These are phyloP conservation scores for Candida bentonensis DNA, from an alignment of 805 yeast species.

Conservation along the genomic window DNA sequence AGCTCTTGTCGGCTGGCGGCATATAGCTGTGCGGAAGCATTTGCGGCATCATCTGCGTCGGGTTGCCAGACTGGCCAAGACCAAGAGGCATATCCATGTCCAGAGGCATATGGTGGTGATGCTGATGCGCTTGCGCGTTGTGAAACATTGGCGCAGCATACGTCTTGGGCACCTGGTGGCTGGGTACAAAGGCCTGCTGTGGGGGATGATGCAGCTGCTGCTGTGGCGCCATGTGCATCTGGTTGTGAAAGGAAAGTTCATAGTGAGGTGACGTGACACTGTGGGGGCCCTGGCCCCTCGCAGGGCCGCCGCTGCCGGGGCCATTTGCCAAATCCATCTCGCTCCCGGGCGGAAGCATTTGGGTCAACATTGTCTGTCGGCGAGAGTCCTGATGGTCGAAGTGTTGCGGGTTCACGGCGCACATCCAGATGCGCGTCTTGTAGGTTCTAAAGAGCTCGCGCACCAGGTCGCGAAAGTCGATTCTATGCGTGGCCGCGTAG, in stretches of 20 bases:
- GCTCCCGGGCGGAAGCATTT: not conserved
- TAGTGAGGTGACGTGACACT: too few species aligned
- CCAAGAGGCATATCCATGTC: not conserved
- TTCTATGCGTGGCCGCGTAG: constrained; percentile 47
- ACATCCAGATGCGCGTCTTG: constrained; percentile 82
- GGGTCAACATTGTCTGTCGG: not conserved
- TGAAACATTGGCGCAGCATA: too few species aligned
- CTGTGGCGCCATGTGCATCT: too few species aligned
- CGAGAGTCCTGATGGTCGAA: constrained; percentile 1
- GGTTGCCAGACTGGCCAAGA: not conserved
- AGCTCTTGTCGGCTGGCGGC: not conserved
- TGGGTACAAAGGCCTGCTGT: not conserved
- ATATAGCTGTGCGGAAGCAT: not conserved
- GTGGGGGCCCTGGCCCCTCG: too few species aligned
- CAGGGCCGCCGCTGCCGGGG: too few species aligned
- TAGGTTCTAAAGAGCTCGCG: constrained; percentile 60
- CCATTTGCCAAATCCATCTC: too few species aligned
- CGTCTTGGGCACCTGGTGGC: not conserved
- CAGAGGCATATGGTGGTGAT: too few species aligned
- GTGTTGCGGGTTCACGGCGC: constrained; percentile 36
- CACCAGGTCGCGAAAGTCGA: constrained; percentile 67
- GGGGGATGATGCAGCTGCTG: not conserved
- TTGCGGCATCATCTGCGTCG: not conserved
- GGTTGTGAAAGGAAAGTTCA: too few species aligned
- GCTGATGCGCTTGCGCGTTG: too few species aligned